phyloP scores from a whole-genome alignment of 208 protist genomes.

The Zelonia costaricensis region DNA sequence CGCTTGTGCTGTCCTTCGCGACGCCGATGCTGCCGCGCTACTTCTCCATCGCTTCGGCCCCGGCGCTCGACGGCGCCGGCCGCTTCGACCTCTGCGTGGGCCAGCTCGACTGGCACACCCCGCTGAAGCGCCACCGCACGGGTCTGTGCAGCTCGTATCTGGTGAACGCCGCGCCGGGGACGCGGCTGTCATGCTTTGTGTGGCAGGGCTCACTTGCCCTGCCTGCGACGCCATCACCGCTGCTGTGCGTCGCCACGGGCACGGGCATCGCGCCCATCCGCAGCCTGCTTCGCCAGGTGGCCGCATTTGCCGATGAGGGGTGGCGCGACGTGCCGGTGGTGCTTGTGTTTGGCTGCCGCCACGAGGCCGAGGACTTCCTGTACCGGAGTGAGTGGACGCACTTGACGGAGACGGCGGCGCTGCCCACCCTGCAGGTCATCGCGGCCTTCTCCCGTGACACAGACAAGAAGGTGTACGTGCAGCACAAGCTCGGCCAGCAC shows the following conservation, averaged over 20 bases:
- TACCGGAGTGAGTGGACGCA: conserved; percentile 71
- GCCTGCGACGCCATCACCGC: conserved; percentile 44
- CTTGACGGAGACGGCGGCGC: conserved; percentile 18
- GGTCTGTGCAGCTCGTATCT: conserved; percentile 79
- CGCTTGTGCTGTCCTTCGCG: conserved; percentile 58
- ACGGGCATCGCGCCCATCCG: conserved; percentile 87
- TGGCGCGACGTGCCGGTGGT: conserved; percentile 65
- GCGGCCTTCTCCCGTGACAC: conserved; percentile 85
- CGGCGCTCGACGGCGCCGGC: conserved; percentile 38
- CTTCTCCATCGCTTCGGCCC: conserved; percentile 80
- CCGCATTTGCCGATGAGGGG: conserved; percentile 15
- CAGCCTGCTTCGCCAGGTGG: conserved; percentile 66
- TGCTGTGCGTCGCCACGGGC: conserved; percentile 76
- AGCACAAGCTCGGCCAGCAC: conserved; percentile 78
- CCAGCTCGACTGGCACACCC: conserved; percentile 73
- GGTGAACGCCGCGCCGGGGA: conserved; percentile 24
- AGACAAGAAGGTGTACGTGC: conserved; percentile 83
- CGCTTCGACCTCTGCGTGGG: conserved; percentile 65
- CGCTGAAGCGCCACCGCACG: conserved; percentile 63
- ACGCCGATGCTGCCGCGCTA: conserved; percentile 70
- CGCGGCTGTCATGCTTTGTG: conserved; percentile 57
- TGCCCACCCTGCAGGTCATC: conserved; percentile 60
- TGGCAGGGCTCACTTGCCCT: conserved; percentile 65
- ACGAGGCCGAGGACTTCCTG: conserved; percentile 69
- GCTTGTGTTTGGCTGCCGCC: conserved; percentile 82